A percentile compares a stretch with the other conserved stretches of the same genome.
Conservation (phyloP, 1,284 basidiomycete genomes). For the Erythrobasidium hasegawianum region DNA sequence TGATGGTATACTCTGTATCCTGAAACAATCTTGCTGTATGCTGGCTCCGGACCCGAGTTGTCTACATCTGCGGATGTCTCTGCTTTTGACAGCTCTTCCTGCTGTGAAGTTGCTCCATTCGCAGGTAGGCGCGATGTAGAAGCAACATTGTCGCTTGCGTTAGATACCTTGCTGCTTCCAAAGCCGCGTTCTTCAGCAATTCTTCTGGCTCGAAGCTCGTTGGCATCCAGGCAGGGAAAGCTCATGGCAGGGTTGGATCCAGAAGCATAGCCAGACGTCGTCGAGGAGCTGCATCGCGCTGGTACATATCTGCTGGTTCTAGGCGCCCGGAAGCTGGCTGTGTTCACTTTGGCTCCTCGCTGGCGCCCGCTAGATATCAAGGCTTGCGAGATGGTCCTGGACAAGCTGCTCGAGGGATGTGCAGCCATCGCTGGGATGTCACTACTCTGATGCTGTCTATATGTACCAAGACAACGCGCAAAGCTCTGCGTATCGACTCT, state of each 20-base stretch:
- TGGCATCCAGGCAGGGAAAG: conserved; percentile 46
- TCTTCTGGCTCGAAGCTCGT: conserved; percentile 41
- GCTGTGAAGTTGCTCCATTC: conserved; percentile 2
- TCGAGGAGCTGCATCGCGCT: not conserved
- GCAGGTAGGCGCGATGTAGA: conserved; percentile 14
- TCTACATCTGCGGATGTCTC: conserved; percentile 34
- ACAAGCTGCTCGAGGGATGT: too few species aligned
- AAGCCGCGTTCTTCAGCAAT: conserved; percentile 38
- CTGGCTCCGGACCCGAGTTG: conserved; percentile 50
- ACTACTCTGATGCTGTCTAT: too few species aligned
- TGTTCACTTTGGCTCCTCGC: not conserved
- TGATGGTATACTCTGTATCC: conserved; percentile 50
- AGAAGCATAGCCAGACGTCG: not conserved
- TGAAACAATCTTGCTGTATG: conserved; percentile 50
- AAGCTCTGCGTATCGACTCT: too few species aligned
- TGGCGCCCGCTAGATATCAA: not conserved
- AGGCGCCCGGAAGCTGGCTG: too few species aligned
- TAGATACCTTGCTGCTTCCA: conserved; percentile 3
- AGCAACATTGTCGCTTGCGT: conserved; percentile 24
- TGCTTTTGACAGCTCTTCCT: conserved; percentile 3
- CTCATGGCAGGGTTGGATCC: conserved; percentile 43
- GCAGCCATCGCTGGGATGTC: too few species aligned
- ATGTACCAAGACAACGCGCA: too few species aligned
- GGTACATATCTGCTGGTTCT: not conserved
- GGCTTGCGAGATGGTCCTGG: too few species aligned